These are phyloP conservation scores for Suhomyces atakaporum DNA, from an alignment of 1,139 yeast genomes.

Conservation along the genomic window DNA sequence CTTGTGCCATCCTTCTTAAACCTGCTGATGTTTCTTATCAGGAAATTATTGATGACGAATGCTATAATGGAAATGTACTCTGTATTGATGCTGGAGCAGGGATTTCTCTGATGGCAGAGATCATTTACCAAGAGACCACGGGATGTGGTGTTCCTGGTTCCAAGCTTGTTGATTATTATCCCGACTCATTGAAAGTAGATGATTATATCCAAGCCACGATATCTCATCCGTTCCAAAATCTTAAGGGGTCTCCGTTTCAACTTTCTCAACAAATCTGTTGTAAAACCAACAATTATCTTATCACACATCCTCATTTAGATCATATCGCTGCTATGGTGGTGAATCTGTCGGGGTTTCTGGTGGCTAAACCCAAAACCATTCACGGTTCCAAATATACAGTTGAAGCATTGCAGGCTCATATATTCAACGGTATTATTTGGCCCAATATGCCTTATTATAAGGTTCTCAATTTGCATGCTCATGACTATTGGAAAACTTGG, in stretches of 20 bases:
- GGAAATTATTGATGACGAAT: slow-evolving; percentile 27
- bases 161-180: slow-evolving; percentile 26
- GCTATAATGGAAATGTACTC: slow-evolving; percentile 28
- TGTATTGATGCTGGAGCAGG: slow-evolving; percentile 85
- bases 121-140: slow-evolving; percentile 37
- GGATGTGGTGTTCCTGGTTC: slow-evolving; percentile 9
- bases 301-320: slow-evolving; percentile 86
- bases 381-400: slow-evolving; percentile 59
- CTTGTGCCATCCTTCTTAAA: slow-evolving; percentile 67
- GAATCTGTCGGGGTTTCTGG: slow-evolving; percentile 63
- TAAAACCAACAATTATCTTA: slow-evolving; percentile 48
- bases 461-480: slow-evolving; percentile 24
- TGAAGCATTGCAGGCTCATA: slow-evolving; percentile 50
- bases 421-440: slow-evolving; percentile 81
- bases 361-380: slow-evolving; percentile 38
- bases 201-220: slow-evolving; percentile 24
- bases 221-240: slow-evolving; percentile 32
- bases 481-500: slow-evolving; percentile 20
- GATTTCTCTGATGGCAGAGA: slow-evolving; percentile 54
- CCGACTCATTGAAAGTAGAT: slow-evolving; percentile 24
- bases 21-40: slow-evolving; percentile 46
- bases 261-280: slow-evolving; percentile 34
- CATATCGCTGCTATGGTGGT: slow-evolving; percentile 70
- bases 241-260: slow-evolving; percentile 22
- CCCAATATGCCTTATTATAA: slow-evolving; percentile 60